Conservation (phyloP, 2,329 filamentous ascomycete species). For the Paracamarosporium sp. region DNA sequence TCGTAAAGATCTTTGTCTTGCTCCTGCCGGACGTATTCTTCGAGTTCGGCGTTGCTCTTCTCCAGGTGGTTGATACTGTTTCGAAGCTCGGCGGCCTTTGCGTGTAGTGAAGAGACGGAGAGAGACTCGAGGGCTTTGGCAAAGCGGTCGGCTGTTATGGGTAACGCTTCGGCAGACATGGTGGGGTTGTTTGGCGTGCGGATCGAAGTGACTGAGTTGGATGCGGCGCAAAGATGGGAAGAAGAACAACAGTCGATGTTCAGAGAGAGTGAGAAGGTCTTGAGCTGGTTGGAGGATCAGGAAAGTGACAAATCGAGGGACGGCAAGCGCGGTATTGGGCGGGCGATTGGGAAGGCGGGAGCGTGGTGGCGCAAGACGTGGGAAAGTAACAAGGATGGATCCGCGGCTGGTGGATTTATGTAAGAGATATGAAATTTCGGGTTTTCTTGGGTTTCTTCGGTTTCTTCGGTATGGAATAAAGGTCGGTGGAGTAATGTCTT, state of each 20-base stretch:
- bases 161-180: conserved; percentile 69
- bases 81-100: conserved; percentile 77
- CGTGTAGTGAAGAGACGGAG: conserved; percentile 69
- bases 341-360: conserved; percentile 3
- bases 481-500: neutral
- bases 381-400: conserved; percentile 1
- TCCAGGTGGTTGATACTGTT: conserved; percentile 78
- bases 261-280: conserved; percentile 6
- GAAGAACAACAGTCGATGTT: neutral
- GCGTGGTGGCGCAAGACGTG: conserved; percentile 7
- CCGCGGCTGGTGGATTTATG: neutral
- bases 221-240: neutral
- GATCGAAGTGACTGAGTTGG: conserved; percentile 4
- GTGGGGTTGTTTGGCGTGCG: conserved; percentile 1
- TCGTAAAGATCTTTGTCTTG: conserved; percentile 76
- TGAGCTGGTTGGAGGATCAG: conserved; percentile 10
- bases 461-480: neutral
- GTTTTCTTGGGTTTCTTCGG: neutral
- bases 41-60: conserved; percentile 75
- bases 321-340: conserved; percentile 5
- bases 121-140: conserved; percentile 72
- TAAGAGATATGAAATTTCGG: neutral
- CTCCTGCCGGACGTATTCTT: conserved; percentile 60
- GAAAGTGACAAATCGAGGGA: conserved; percentile 9
- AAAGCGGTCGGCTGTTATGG: conserved; percentile 70